A percentile compares a stretch with the other conserved stretches of the same genome.
These are phyloP conservation scores for Podaxis sp. DNA, from an alignment of 768 basidiomycete genomes.

Conservation along the genomic window DNA sequence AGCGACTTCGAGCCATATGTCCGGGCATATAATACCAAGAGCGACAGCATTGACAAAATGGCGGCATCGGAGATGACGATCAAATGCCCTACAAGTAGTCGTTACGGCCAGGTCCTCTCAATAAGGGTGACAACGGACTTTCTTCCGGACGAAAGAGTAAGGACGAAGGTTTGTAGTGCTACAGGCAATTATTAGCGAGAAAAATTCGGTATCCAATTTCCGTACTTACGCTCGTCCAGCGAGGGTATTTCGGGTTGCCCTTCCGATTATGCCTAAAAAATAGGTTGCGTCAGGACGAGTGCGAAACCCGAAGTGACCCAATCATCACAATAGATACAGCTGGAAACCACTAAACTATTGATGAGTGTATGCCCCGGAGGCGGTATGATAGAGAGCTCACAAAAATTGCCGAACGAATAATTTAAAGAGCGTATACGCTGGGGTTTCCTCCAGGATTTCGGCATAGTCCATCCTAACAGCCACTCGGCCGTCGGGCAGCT, in stretches of 20 bases:
- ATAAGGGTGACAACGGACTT: constrained; percentile 26
- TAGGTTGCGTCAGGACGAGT: background rate
- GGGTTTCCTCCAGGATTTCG: constrained; percentile 51
- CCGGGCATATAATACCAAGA: constrained; percentile 32
- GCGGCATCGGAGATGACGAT: constrained; percentile 45
- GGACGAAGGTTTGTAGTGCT: constrained; percentile 47
- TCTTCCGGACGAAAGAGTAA: constrained; percentile 46
- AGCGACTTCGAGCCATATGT: constrained; percentile 31
- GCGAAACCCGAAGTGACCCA: background rate
- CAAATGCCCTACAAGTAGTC: constrained; percentile 24
- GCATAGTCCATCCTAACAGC: constrained; percentile 43
- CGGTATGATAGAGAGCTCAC: constrained; percentile 26
- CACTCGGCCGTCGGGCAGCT: constrained; percentile 41
- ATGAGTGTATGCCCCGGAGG: background rate
- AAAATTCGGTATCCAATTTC: background rate
- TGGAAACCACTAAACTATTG: constrained; percentile 37
- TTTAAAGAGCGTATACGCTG: constrained; percentile 49
- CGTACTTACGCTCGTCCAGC: constrained; percentile 40
- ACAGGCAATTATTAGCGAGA: constrained; percentile 5
- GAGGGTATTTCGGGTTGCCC: constrained; percentile 45
- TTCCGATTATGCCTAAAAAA: constrained; percentile 40
- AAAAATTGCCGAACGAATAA: constrained; percentile 50
- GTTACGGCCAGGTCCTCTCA: background rate
- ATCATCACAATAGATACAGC: constrained; percentile 42
- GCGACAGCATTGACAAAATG: constrained; percentile 36